Base-by-base conservation (phyloP, 2,329 filamentous ascomycete species). In the Niveomyces coronatus region DNA sequence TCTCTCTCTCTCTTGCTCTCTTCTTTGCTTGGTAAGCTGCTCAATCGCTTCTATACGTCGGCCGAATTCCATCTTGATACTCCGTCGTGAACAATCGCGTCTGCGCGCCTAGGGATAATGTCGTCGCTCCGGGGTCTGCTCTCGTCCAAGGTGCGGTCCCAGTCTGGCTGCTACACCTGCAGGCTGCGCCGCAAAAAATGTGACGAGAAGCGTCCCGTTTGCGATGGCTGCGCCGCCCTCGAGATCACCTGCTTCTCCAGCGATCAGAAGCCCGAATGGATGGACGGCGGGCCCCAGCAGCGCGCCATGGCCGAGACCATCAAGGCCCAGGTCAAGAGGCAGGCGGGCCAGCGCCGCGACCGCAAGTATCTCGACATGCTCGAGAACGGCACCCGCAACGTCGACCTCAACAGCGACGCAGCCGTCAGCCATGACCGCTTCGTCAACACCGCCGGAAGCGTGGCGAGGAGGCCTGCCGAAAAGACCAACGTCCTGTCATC, bases 181-280 rank as follows among this genome's bases (percentile, higher is more conserved):
- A 67, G 73, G 16, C 61, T 77, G 9, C 67, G 75, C 15, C 70
- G 70, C 47, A 79, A 79, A 49, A 77, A 76, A 49, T 79, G 75
- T 48, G 71, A 76, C 44, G 70, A 75, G 49, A 57, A 48, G 17
- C 63, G 60, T 3, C 72, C 74, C 9, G 49, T 64, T 9, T 79
- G 75, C 52, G 57, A 63, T 5, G 57, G 52, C 24, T 79, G 74
- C 54, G 51, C 55, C 11, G 51, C 58, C 2, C 64, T 79, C n/a
- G 62, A 70, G 34, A 77, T 79, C 40, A 65, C 63, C 14, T 79
- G 76, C 49, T 53, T 71, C 42, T 76, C 67, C 46, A 55, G 58
- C 42, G 61, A 68, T 2, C 54, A 58, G 17, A 76, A 71, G 51
- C 71, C 72, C 11, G 66, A 67, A 4, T 76, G 71, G 71, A 74